phyloP scores from a whole-genome alignment of 2,329 filamentous ascomycete species.

The Colletotrichum liriopes region DNA sequence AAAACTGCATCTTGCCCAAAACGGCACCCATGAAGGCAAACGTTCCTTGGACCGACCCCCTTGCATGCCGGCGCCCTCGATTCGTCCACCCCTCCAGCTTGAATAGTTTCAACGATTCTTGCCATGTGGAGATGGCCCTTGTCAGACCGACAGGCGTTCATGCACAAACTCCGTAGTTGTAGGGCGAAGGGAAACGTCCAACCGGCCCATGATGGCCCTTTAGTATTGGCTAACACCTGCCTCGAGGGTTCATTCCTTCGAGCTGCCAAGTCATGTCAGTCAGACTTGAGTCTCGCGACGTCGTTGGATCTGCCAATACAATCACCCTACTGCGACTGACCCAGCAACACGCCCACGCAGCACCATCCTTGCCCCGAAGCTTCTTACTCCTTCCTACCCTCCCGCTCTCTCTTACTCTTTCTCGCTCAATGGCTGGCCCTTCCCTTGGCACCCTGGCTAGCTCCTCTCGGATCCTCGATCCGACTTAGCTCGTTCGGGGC shows the following conservation, averaged over 20 bases:
- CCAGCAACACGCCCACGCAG: slow-evolving; percentile 11
- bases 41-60: slow-evolving; percentile 36
- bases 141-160: slow-evolving; percentile 16
- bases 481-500: slow-evolving; percentile 39
- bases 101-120: slow-evolving; percentile 16
- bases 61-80: slow-evolving; percentile 35
- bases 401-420: slow-evolving; percentile 10
- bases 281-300: background rate
- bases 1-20: slow-evolving; percentile 3
- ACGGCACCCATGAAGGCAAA: slow-evolving; percentile 28
- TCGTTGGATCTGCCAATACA: slow-evolving; percentile 25
- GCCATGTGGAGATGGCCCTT: slow-evolving; percentile 35
- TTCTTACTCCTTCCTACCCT: background rate
- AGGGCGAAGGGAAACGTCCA: slow-evolving; percentile 33
- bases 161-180: slow-evolving; percentile 11
- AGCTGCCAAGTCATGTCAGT: slow-evolving; percentile 35
- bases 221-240: background rate
- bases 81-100: slow-evolving; percentile 32
- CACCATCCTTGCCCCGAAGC: slow-evolving; percentile 11
- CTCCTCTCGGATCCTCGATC: slow-evolving; percentile 37
- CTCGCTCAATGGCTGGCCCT: slow-evolving; percentile 6
- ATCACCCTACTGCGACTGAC: slow-evolving; percentile 33
- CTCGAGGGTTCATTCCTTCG: slow-evolving; percentile 7
- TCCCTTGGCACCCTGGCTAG: slow-evolving; percentile 25
- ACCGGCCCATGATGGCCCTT: background rate